A percentile compares a stretch with the other conserved stretches of the same genome.
Evolutionary conservation across 495 filamentous ascomycete species (phyloP).

Genomic region (Parachaetomium inaequale): DNA sequence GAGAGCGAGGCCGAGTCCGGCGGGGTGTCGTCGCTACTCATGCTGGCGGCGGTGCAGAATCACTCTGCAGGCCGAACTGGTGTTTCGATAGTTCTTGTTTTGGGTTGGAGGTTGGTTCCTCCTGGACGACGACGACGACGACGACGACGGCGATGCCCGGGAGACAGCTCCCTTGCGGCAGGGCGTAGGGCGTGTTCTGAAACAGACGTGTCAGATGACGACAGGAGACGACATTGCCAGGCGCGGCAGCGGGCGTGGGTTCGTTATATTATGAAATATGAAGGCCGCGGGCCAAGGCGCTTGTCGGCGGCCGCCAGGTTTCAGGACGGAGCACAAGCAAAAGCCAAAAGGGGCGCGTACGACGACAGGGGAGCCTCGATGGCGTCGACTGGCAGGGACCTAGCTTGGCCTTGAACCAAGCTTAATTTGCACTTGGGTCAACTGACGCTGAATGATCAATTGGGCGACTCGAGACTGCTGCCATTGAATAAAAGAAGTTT

Average conservation of each 20-base stretch:
- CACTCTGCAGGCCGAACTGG: conserved; percentile 7
- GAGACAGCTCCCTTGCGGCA: background rate
- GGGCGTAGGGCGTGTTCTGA: background rate
- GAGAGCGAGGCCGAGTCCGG: conserved; percentile 23
- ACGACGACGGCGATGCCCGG: background rate
- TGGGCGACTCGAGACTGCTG: too few relatives aligned
- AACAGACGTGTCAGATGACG: conserved; percentile 13
- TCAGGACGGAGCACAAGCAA: background rate
- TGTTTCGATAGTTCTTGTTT: background rate
- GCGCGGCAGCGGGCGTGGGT: background rate
- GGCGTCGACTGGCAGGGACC: background rate
- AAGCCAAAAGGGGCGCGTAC: background rate
- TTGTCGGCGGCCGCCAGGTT: background rate
- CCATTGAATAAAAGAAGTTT: too few relatives aligned
- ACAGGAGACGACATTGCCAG: background rate
- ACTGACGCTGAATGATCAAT: too few relatives aligned
- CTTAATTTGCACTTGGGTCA: background rate
- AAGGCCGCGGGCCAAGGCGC: background rate
- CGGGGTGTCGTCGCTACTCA: conserved; percentile 5
- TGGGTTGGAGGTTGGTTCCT: background rate
- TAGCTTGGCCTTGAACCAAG: background rate
- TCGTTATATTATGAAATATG: too few relatives aligned
- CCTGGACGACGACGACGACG: background rate
- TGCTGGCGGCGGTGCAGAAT: conserved; percentile 24
- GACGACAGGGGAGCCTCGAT: background rate